Evolutionary conservation across 2,329 filamentous ascomycete genomes (phyloP), one percentile per base, ranked within the genome.

Genomic region (Botrytis paeoniae): DNA sequence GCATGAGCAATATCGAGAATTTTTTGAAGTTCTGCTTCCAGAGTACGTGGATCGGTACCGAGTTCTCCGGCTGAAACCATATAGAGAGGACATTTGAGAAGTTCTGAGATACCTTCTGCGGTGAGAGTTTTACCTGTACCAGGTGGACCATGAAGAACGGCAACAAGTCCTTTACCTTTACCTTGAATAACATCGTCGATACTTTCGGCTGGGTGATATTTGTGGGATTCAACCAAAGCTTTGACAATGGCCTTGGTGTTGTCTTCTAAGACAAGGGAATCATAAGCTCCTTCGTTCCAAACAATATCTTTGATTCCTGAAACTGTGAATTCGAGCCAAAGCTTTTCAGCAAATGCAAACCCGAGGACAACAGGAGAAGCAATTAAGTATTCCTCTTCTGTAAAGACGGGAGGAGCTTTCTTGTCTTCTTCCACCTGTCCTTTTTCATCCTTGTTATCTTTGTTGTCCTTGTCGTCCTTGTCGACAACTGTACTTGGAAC

Each of bases 101-200:
- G 86, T 80, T 97, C 94, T 16, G 92, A 93, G 75, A 97, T 95
- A 18, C 92, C 92, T 80, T 97, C 93, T 1, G 93, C 94, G 0
- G 94, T 97, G 9, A 97, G 86, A 0, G 94, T 97, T 83, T 97
- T 97, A 69, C 94, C 94, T 0, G 94, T 95, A 29, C 94, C 94
- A 0, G 94, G 94, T 7, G 93, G 92, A 4, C 94, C 93, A 77
- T 97, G 93, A 0, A 97, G 87, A 1, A 97, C 92, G 57, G 87
- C 86, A 54, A 97, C 93, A 25, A 97, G 89, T 0, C 94, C 94
- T 78, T 93, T 94, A 74, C 94, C 94, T 81, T 97, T 97, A 78
- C 93, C 94, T 79, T 91, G 89, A 70, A 93, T 92, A 43, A 93
- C 89, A 80, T 93, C 94, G 81, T 97, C 93, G 76, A 97, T 94